Evolutionary conservation across 257 asterid species (phyloP).

Genomic region (Solanum raphanifolium): DNA sequence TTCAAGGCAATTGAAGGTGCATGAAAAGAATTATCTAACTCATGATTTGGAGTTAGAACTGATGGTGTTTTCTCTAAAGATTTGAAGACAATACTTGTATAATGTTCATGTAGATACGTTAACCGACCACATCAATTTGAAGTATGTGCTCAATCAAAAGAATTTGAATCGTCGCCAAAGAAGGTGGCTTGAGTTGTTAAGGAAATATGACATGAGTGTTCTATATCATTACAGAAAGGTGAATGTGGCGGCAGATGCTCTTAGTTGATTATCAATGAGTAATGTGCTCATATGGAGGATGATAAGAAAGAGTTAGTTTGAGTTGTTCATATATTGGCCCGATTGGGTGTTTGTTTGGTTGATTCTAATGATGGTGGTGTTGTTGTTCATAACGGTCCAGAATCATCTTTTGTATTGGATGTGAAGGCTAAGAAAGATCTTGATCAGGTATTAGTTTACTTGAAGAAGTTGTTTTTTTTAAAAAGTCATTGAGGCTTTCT

Average conservation of each 20-base stretch:
- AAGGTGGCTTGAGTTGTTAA: background rate
- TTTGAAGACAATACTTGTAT: background rate
- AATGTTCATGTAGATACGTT: background rate
- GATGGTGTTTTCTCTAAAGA: background rate
- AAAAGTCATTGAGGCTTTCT: background rate
- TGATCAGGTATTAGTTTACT: too few species aligned
- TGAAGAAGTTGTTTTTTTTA: fast-evolving
- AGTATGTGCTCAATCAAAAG: background rate
- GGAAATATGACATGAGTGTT: background rate
- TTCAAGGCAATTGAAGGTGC: background rate
- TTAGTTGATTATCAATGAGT: background rate
- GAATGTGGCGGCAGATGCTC: background rate
- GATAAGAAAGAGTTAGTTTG: too few species aligned
- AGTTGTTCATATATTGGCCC: background rate
- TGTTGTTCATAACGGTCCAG: background rate
- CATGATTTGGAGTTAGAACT: background rate
- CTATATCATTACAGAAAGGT: background rate
- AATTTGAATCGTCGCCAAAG: background rate
- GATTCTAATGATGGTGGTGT: background rate
- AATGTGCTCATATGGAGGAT: background rate
- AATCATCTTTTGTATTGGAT: background rate
- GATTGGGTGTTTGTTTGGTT: background rate
- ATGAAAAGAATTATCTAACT: background rate
- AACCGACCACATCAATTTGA: background rate
- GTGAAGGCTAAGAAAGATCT: background rate